Evolutionary conservation across 73 alveolate species (phyloP), one percentile per base, ranked within the genome.

Genomic region (Tetrahymena borealis): DNA sequence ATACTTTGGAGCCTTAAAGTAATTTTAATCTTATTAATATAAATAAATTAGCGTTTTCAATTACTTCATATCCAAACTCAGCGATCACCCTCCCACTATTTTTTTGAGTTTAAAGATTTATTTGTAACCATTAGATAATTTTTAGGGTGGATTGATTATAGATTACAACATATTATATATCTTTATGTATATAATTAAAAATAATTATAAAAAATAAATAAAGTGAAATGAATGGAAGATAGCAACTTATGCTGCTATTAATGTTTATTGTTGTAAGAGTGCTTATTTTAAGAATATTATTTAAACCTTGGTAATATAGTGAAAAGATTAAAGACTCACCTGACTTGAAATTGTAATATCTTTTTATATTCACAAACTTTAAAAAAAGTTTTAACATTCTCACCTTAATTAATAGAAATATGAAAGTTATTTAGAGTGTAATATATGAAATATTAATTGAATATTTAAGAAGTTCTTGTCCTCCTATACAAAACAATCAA

Each of bases 1-100:
- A 40, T 93, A 91, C 15, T 93, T 93, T 39, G 93, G 91, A 4
- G 95, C 95, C 18, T 35, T 93, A 32, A 93, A 85, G 85, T 60
- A 60, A 60, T 60, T 60, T 60, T 20, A 24, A 60, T 24, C 5
- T 13, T 0, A n/a, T 60, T 18, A 60, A 20, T n/a, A n/a, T n/a
- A n/a, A n/a, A n/a, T n/a, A n/a, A n/a, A n/a, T n/a, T n/a, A n/a
- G n/a, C n/a, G n/a, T n/a, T n/a, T n/a, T n/a, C n/a, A n/a, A n/a
- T n/a, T n/a, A n/a, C n/a, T n/a, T n/a, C n/a, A n/a, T n/a, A n/a
- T n/a, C n/a, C n/a, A n/a, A n/a, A n/a, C n/a, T n/a, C n/a, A n/a
- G n/a, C n/a, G n/a, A n/a, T n/a, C n/a, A n/a, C n/a, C n/a, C n/a
- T n/a, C n/a, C n/a, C n/a, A n/a, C n/a, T n/a, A n/a, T n/a, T n/a